A percentile compares a stretch with the other conserved stretches of the same genome.
Conservation (phyloP, 2,329 filamentous ascomycete species). For the Penicillium polonicum region DNA sequence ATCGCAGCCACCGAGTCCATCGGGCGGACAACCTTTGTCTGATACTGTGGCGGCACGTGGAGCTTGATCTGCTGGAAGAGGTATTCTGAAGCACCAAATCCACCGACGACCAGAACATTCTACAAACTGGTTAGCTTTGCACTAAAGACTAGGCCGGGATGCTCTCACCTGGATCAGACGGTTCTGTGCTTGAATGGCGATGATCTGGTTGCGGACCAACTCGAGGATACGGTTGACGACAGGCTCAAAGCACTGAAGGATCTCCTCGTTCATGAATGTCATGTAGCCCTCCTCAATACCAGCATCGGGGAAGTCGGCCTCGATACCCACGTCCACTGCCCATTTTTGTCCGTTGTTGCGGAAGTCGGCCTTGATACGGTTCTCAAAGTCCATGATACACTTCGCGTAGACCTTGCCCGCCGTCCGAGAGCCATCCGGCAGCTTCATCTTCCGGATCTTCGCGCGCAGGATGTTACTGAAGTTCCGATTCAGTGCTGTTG, state of each 20-base stretch:
- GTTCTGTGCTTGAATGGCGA: constrained; percentile 97
- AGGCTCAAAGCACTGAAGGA: constrained; percentile 97
- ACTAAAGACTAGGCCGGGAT: background rate
- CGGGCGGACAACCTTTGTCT: constrained; percentile 94
- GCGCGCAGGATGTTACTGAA: constrained; percentile 97
- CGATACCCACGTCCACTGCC: constrained; percentile 98
- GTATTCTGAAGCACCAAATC: constrained; percentile 97
- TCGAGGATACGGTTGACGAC: constrained; percentile 97
- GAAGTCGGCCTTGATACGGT: constrained; percentile 99
- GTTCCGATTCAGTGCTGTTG: constrained; percentile 95
- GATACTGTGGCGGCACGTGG: constrained; percentile 96
- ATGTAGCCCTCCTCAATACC: constrained; percentile 99
- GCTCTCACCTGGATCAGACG: constrained; percentile 70
- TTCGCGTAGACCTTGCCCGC: constrained; percentile 98
- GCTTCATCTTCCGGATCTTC: constrained; percentile 99
- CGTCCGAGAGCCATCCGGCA: constrained; percentile 93
- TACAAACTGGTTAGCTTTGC: constrained; percentile 34
- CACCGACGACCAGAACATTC: constrained; percentile 95
- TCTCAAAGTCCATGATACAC: constrained; percentile 99
- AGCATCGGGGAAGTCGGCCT: constrained; percentile 95
- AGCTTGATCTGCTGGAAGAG: constrained; percentile 99
- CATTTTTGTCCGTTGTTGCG: constrained; percentile 98
- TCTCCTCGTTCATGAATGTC: constrained; percentile 99
- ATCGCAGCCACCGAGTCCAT: constrained; percentile 99
- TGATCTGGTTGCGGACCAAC: constrained; percentile 95